These are phyloP conservation scores for Aspergillus ostianus DNA, from an alignment of 495 filamentous ascomycete species.

Conservation along the genomic window DNA sequence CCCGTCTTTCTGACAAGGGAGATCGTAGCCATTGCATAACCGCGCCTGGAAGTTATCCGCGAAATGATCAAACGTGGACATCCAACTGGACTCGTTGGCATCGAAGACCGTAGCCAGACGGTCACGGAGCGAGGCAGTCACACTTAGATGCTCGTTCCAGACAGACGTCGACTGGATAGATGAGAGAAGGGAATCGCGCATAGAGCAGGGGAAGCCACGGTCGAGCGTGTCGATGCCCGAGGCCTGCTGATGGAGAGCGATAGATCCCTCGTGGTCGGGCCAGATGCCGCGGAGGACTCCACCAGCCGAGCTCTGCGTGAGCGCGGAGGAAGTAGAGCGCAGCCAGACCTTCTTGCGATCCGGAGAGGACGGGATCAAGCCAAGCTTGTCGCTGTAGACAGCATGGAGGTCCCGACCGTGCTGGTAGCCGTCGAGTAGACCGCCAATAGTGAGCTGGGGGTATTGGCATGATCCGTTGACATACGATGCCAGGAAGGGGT, in stretches of 20 bases:
- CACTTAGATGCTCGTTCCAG: slow-evolving; percentile 39
- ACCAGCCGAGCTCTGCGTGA: slow-evolving; percentile 40
- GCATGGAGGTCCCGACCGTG: slow-evolving; percentile 41
- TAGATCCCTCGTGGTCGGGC: slow-evolving; percentile 31
- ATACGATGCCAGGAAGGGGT: slow-evolving; percentile 33
- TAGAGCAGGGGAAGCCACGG: slow-evolving; percentile 36
- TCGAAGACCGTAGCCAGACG: slow-evolving; percentile 37
- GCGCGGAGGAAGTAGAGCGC: slow-evolving; percentile 37
- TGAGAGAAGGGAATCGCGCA: slow-evolving; percentile 23
- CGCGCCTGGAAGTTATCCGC: slow-evolving; percentile 46
- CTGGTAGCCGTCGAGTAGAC: slow-evolving; percentile 41
- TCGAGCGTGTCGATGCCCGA: slow-evolving; percentile 39
- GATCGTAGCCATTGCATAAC: slow-evolving; percentile 41
- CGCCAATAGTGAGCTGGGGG: slow-evolving; percentile 45
- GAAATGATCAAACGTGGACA: slow-evolving; percentile 42
- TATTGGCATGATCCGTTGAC: slow-evolving; percentile 45
- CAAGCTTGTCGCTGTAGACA: slow-evolving; percentile 38
- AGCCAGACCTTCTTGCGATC: slow-evolving; percentile 32
- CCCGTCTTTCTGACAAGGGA: slow-evolving; percentile 34
- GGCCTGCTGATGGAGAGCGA: slow-evolving; percentile 43
- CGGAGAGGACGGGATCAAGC: slow-evolving; percentile 26
- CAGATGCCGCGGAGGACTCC: slow-evolving; percentile 42
- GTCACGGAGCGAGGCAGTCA: slow-evolving; percentile 32
- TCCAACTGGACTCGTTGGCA: slow-evolving; percentile 33
- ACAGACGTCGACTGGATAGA: slow-evolving; percentile 29